Conservation (phyloP, 2,329 filamentous ascomycete species). For the Alternaria burnsii region DNA sequence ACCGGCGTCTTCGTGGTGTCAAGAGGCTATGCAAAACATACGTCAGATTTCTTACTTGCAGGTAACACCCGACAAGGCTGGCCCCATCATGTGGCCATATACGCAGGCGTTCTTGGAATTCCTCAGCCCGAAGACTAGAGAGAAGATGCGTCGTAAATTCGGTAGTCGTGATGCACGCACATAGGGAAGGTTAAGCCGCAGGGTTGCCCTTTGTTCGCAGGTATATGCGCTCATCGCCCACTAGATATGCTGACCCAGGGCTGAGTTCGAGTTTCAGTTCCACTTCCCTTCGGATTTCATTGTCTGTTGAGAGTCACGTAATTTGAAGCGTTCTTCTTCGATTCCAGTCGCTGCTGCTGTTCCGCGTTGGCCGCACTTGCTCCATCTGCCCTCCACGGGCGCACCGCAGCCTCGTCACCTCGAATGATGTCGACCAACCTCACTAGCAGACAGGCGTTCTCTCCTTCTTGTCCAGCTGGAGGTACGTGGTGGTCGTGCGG, state of each 20-base stretch:
- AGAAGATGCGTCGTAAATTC: neutral
- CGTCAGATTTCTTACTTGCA: neutral
- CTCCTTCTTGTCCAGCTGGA: conserved; percentile 46
- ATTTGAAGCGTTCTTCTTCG: neutral
- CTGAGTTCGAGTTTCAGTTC: neutral
- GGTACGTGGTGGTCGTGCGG: conserved; percentile 50
- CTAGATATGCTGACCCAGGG: neutral
- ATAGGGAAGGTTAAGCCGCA: neutral
- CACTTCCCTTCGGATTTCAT: neutral
- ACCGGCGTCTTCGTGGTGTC: neutral
- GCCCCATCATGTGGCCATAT: neutral
- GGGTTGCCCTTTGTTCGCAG: conserved; percentile 2
- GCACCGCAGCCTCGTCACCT: neutral
- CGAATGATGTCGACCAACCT: conserved; percentile 10
- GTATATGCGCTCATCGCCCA: neutral
- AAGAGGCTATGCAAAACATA: neutral
- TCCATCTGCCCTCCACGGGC: neutral
- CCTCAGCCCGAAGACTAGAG: neutral
- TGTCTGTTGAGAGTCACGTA: neutral
- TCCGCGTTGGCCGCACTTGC: neutral
- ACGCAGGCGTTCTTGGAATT: neutral
- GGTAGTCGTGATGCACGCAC: neutral
- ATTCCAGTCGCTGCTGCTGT: neutral
- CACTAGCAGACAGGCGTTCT: conserved; percentile 28
- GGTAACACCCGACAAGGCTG: neutral